Percentiles rank a stretch among this genome's conserved stretches.
These are phyloP conservation scores for Neofusicoccum parvum DNA, from an alignment of 2,329 filamentous ascomycete species.

Conservation along the genomic window DNA sequence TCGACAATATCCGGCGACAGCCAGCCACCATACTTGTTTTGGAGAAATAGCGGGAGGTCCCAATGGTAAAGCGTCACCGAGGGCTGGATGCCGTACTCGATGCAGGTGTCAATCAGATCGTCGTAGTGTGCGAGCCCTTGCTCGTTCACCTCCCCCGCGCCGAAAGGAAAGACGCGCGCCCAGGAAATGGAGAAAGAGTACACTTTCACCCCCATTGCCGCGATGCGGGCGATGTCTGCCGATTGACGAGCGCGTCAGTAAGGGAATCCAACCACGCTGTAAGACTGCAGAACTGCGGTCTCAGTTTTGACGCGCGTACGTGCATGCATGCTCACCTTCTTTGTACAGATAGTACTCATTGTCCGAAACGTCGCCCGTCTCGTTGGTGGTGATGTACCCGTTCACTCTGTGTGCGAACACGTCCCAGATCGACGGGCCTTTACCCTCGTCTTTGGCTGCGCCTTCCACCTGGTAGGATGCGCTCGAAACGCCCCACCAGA, in stretches of 20 bases:
- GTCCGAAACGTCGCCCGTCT: slow-evolving; percentile 52
- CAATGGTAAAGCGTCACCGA: slow-evolving; percentile 43
- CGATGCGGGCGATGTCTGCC: slow-evolving; percentile 41
- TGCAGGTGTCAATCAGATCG: slow-evolving; percentile 48
- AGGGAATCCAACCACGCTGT: not conserved
- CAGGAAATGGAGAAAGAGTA: slow-evolving; percentile 52
- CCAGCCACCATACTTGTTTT: slow-evolving; percentile 37
- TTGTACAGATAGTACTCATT: slow-evolving; percentile 56
- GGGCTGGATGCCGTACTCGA: slow-evolving; percentile 48
- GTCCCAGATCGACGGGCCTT: slow-evolving; percentile 43
- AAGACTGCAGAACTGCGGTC: too few relatives aligned
- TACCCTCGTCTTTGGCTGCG: slow-evolving; percentile 44
- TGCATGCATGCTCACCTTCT: slow-evolving; percentile 29
- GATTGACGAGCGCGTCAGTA: not conserved
- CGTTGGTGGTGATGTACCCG: slow-evolving; percentile 32
- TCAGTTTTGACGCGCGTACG: not conserved
- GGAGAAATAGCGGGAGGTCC: slow-evolving; percentile 34
- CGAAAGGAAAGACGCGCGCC: slow-evolving; percentile 54
- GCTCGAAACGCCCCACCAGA: slow-evolving; percentile 48
- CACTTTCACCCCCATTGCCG: slow-evolving; percentile 36
- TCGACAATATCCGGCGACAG: slow-evolving; percentile 28
- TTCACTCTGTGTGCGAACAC: slow-evolving; percentile 37
- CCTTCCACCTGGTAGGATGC: slow-evolving; percentile 51
- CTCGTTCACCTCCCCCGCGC: slow-evolving; percentile 47
- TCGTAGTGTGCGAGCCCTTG: slow-evolving; percentile 52